Conservation (phyloP, 768 basidiomycete species). For the Leccinum boreale region DNA sequence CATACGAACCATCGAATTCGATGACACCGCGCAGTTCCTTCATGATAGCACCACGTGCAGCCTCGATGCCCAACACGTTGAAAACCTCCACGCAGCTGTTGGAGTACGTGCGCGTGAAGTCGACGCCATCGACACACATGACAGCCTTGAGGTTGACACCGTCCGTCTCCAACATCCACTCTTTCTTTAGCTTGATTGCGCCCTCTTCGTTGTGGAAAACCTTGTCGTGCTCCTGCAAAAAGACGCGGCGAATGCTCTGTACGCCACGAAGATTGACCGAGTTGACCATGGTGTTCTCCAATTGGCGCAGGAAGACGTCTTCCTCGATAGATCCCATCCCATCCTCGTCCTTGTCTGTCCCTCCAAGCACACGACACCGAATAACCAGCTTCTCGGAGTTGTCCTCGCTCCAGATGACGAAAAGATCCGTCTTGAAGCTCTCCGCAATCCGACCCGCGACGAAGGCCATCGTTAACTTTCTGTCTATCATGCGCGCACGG, state of each 20-base stretch:
- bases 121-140: constrained; percentile 93
- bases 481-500: constrained; percentile 96
- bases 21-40: constrained; percentile 93
- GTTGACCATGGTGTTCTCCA: constrained; percentile 96
- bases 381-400: constrained; percentile 97
- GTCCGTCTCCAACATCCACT: constrained; percentile 98
- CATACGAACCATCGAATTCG: constrained; percentile 99
- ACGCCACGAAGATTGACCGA: constrained; percentile 95
- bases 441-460: constrained; percentile 92
- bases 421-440: constrained; percentile 92
- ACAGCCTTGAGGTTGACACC: constrained; percentile 95
- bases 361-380: constrained; percentile 89
- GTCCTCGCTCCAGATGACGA: constrained; percentile 99
- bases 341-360: constrained; percentile 83
- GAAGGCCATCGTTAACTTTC: constrained; percentile 91
- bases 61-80: constrained; percentile 94
- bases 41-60: constrained; percentile 91
- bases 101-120: constrained; percentile 89
- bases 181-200: constrained; percentile 57
- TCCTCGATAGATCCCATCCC: constrained; percentile 75
- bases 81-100: constrained; percentile 97
- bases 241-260: constrained; percentile 84
- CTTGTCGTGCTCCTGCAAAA: constrained; percentile 87
- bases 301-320: constrained; percentile 92
- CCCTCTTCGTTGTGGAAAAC: constrained; percentile 64